Percentiles rank a stretch among this genome's conserved stretches.
These are phyloP conservation scores for Prunus persica DNA, from an alignment of 306 rosid genomes.

Conservation along the genomic window DNA sequence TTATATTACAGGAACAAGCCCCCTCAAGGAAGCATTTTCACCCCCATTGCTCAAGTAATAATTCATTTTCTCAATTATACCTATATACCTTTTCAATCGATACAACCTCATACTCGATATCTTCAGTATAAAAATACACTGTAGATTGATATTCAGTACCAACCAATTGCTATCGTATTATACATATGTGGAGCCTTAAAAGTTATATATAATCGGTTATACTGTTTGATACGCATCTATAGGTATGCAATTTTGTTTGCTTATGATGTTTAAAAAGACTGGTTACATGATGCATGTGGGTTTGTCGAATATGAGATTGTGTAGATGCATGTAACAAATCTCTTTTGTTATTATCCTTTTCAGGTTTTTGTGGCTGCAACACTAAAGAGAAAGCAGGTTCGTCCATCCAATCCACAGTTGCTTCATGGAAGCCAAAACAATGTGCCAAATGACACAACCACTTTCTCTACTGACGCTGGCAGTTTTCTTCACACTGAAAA, in stretches of 20 bases:
- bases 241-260: constrained; percentile 14
- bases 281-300: not conserved
- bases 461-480: constrained; percentile 29
- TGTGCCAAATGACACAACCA: constrained; percentile 2
- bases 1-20: constrained; percentile 78
- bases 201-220: not conserved
- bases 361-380: constrained; percentile 95
- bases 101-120: no score
- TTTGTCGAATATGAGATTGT: constrained; percentile 7
- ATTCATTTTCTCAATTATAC: not conserved
- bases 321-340: not conserved
- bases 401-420: constrained; percentile 63
- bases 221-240: constrained; percentile 5
- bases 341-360: not conserved
- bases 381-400: constrained; percentile 59
- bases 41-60: constrained; percentile 78
- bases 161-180: no score
- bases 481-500: constrained; percentile 43
- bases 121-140: no score
- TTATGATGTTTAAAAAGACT: constrained; percentile 6
- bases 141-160: no score
- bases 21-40: constrained; percentile 80
- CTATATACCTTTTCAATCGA: not conserved
- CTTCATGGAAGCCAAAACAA: constrained; percentile 54
- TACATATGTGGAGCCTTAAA: no score